Conservation (phyloP, 306 rosid species). For the Rubus parviflorus region DNA sequence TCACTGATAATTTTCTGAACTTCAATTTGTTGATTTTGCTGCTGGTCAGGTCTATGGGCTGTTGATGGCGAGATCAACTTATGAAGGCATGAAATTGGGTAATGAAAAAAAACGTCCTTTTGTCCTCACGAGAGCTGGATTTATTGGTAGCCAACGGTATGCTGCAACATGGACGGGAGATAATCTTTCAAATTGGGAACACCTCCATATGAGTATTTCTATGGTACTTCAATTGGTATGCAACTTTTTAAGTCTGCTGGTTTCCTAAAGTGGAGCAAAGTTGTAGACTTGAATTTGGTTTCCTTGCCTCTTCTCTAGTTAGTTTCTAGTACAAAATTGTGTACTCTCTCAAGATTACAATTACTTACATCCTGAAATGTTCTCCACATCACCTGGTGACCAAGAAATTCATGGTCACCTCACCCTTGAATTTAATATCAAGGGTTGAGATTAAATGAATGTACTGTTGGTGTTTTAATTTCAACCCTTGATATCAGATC, state of each 20-base stretch:
- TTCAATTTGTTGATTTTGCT: constrained; percentile 26
- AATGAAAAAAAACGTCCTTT: constrained; percentile 77
- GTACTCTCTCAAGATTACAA: neutral
- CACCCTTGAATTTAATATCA: neutral
- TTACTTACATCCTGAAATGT: neutral
- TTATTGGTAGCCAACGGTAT: constrained; percentile 88
- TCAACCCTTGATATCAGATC: neutral
- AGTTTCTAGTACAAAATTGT: neutral
- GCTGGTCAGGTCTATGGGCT: constrained; percentile 73
- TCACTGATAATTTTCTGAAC: constrained; percentile 10
- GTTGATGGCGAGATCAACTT: constrained; percentile 90
- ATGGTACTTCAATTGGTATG: constrained; percentile 96
- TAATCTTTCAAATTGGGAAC: constrained; percentile 93
- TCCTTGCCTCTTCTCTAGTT: neutral
- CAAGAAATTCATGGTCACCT: neutral
- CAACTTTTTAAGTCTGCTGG: constrained; percentile 7
- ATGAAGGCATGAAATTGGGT: constrained; percentile 85
- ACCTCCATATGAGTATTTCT: constrained; percentile 94
- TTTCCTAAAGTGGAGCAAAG: neutral
- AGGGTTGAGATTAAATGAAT: neutral
- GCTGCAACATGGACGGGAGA: constrained; percentile 99
- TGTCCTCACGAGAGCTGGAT: constrained; percentile 96
- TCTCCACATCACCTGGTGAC: neutral
- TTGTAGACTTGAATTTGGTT: neutral
- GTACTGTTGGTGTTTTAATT: neutral